Percentiles rank a stretch among this genome's conserved stretches.
Conservation (phyloP, 2,329 filamentous ascomycete genomes). For the Aspergillus udagawae region DNA sequence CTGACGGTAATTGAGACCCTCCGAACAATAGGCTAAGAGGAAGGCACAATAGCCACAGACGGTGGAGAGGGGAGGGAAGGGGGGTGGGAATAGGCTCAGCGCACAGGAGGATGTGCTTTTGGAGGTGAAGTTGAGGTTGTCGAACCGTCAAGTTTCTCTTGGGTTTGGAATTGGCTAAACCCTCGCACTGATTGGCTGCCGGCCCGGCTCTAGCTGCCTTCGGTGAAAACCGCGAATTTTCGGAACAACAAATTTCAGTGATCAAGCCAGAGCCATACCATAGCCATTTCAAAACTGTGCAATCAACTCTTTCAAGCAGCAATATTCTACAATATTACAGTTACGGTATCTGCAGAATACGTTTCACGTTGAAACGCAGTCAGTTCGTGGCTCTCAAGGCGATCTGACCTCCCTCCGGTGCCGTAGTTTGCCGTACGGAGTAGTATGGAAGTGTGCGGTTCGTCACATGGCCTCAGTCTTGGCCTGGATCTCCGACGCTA, state of each 20-base stretch:
- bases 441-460: background rate
- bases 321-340: background rate
- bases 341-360: background rate
- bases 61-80: constrained; percentile 24
- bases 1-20: constrained; percentile 45
- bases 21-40: constrained; percentile 30
- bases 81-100: constrained; percentile 20
- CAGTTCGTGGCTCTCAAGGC: background rate
- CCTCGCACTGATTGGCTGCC: constrained; percentile 34
- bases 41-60: constrained; percentile 30
- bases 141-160: constrained; percentile 35
- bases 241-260: constrained; percentile 25
- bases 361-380: background rate
- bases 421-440: background rate
- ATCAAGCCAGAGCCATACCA: background rate
- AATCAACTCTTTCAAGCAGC: too few species aligned
- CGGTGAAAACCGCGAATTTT: constrained; percentile 37
- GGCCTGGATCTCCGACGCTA: constrained; percentile 30
- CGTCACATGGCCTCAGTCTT: constrained; percentile 13
- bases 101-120: constrained; percentile 31
- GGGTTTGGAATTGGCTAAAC: constrained; percentile 35
- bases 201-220: constrained; percentile 24
- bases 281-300: background rate
- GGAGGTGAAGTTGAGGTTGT: constrained; percentile 34
- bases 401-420: background rate